Evolutionary conservation across 257 asterid genomes (phyloP), one percentile per base, ranked within the genome.

Genomic region (Cruciata laevipes): DNA sequence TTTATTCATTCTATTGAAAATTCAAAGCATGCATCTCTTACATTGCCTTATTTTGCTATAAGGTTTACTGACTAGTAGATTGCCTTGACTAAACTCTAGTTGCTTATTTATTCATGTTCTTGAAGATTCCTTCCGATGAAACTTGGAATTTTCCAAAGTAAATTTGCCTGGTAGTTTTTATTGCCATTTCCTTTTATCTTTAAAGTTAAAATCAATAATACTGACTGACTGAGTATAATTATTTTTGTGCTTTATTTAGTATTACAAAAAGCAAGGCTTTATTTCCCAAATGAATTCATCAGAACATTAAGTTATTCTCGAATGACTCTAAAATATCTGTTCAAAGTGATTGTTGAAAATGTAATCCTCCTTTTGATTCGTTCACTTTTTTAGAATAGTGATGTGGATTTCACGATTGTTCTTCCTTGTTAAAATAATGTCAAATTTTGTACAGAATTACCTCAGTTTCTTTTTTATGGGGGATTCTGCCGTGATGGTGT

Each of bases 401-500:
- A 59, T 10, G 13, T 13, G 38, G 16, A 70, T 10, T 59, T 70
- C 3, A 35, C 16, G 13, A 23, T 32, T 61, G 21, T 31, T 47
- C 10, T 49, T 61, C 52, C 30, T 52, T 35, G n/a, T 61, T 0
- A 61, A 24, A 27, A 61, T 16, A 24, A 21, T 61, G 42, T 63
- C 65, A 59, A 20, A 68, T 79, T 73, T 71, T 38, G 31, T 32
- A 8, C 95, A 93, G 98, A 93, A 79, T 72, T 93, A 61, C 98
- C 98, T 69, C 98, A 93, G 76, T 93, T 83, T 78, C 87, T 93
- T 60, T 79, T 69, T 59, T 76, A 86, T 74, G 94, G 95, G 62
- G 96, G 99, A 65, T 90, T 90, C 74, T 86, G 91, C 75, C 80
- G 81, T 66, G 85, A 80, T 73, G 94, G 96, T 62, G 75, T 85